Conservation (phyloP, 768 basidiomycete genomes). For the Aureoboletus auriporus region DNA sequence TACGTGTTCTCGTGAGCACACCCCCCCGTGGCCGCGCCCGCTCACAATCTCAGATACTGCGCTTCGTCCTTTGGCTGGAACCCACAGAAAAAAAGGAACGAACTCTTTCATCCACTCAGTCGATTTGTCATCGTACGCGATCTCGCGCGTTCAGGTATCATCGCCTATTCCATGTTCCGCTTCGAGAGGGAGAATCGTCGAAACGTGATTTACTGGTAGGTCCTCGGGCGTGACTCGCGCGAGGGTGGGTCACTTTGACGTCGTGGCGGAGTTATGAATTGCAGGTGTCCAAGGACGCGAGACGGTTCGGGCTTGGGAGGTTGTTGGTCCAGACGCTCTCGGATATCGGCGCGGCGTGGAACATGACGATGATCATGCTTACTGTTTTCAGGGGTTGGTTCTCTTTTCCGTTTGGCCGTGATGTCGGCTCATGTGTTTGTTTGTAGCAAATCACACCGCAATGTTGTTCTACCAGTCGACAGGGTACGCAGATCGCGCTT, state of each 20-base stretch:
- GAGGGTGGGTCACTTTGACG: background rate
- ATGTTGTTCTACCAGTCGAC: slow-evolving; percentile 47
- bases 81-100: slow-evolving; percentile 47
- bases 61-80: slow-evolving; percentile 66
- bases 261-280: slow-evolving; percentile 62
- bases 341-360: slow-evolving; percentile 46
- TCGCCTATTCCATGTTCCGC: slow-evolving; percentile 58
- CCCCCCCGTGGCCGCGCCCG: background rate
- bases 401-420: background rate
- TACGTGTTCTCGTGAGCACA: slow-evolving; percentile 15
- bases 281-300: slow-evolving; percentile 47
- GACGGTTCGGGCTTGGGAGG: slow-evolving; percentile 57
- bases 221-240: background rate
- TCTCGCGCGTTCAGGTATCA: slow-evolving; percentile 20
- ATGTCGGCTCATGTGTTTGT: slow-evolving; percentile 6
- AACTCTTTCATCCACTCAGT: slow-evolving; percentile 57
- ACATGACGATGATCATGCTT: slow-evolving; percentile 69
- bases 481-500: slow-evolving; percentile 40
- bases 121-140: slow-evolving; percentile 52
- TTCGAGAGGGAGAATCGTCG: slow-evolving; percentile 66
- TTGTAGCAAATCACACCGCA: slow-evolving; percentile 43
- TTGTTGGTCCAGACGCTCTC: slow-evolving; percentile 46
- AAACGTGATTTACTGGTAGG: slow-evolving; percentile 68
- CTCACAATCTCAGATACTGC: slow-evolving; percentile 40
- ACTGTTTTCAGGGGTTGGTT: slow-evolving; percentile 70